phyloP scores from a whole-genome alignment of 1,284 basidiomycete genomes.

The Puccinia novopanici region DNA sequence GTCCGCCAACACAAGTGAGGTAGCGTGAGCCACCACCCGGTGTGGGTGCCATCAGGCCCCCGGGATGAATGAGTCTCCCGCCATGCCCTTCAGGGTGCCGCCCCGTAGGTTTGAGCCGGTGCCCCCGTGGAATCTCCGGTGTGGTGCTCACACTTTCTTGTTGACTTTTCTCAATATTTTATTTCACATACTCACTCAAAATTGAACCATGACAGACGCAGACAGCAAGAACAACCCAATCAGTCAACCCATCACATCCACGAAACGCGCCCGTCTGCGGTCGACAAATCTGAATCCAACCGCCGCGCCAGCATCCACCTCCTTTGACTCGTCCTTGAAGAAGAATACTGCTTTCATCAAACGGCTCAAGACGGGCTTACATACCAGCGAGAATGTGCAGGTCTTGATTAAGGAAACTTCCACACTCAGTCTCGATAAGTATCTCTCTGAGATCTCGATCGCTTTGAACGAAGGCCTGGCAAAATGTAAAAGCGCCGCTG shows the following conservation, averaged over 20 bases:
- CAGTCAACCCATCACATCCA: constrained; percentile 1
- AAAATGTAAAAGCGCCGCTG: constrained; percentile 82
- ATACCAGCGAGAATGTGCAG: constrained; percentile 71
- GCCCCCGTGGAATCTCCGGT: too few relatives aligned
- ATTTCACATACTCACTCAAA: too few relatives aligned
- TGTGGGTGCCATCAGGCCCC: too few relatives aligned
- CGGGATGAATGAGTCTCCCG: too few relatives aligned
- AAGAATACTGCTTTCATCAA: constrained; percentile 91
- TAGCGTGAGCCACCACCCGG: too few relatives aligned
- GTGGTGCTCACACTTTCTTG: too few relatives aligned
- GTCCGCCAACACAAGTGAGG: too few relatives aligned
- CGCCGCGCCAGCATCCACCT: neutral
- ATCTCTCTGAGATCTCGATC: constrained; percentile 88
- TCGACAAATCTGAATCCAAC: constrained; percentile 18
- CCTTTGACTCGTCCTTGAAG: constrained; percentile 80
- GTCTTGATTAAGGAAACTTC: constrained; percentile 88
- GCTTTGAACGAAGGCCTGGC: constrained; percentile 81
- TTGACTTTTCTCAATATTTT: too few relatives aligned
- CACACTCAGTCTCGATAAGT: constrained; percentile 86
- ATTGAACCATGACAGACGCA: neutral
- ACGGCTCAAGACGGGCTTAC: constrained; percentile 77
- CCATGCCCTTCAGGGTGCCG: too few relatives aligned
- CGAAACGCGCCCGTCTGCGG: constrained; percentile 33
- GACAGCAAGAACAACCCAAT: neutral
- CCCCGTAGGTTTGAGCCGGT: too few relatives aligned